A percentile compares a stretch with the other conserved stretches of the same genome.
Conservation (phyloP, 2,329 filamentous ascomycete species). For the Xylaria digitata region DNA sequence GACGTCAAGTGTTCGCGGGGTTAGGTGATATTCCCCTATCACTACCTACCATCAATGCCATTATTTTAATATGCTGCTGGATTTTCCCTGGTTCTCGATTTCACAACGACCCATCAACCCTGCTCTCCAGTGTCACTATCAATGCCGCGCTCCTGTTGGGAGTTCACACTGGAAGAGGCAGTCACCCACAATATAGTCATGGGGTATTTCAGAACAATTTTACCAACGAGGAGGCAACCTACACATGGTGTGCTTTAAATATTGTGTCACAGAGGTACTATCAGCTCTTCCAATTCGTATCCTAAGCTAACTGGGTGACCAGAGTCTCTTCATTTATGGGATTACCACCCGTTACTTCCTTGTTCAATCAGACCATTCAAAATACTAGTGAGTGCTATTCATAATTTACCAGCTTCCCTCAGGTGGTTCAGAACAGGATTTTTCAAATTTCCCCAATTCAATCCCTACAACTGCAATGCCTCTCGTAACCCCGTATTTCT, state of each 20-base stretch:
- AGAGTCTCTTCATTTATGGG: conserved; percentile 58
- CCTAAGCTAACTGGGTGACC: conserved; percentile 49
- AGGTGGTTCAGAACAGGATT: background rate
- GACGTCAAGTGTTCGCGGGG: conserved; percentile 58
- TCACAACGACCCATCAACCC: conserved; percentile 61
- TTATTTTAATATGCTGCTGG: conserved; percentile 65
- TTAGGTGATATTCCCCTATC: conserved; percentile 57
- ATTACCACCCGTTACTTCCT: conserved; percentile 57
- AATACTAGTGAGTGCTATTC: conserved; percentile 46
- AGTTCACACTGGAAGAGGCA: conserved; percentile 64
- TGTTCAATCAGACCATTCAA: conserved; percentile 64
- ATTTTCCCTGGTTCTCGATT: conserved; percentile 63
- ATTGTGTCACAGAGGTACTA: conserved; percentile 62
- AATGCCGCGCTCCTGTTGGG: conserved; percentile 62
- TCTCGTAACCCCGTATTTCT: background rate
- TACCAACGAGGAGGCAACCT: conserved; percentile 64
- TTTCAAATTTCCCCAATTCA: background rate
- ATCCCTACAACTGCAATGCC: background rate
- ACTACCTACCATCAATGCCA: conserved; percentile 62
- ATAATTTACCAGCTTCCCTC: background rate
- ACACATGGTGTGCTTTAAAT: conserved; percentile 65
- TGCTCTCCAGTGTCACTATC: conserved; percentile 60
- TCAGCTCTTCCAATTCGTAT: background rate
- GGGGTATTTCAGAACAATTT: conserved; percentile 57
- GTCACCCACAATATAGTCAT: conserved; percentile 60